Base-by-base conservation (phyloP, 768 basidiomycete species). In the Boletus bicolor region DNA sequence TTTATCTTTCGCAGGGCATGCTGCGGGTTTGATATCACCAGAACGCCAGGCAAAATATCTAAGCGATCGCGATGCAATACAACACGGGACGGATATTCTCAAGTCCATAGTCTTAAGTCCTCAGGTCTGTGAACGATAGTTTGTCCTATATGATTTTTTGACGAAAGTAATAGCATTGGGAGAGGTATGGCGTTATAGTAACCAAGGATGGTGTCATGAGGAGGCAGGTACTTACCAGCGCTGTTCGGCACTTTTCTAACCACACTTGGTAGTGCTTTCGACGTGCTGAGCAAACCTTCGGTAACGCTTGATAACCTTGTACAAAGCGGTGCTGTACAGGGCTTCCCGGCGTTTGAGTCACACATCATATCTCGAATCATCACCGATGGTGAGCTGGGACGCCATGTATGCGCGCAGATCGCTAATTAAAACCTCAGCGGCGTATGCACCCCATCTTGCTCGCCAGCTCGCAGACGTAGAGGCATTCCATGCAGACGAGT, bases 391-490 rank as follows among this genome's bases (percentile, higher is more conserved):
- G 57, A 53, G 75, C 64, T 9, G 17, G 32, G 44, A 17, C 6
- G 17, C 12, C 36, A 10, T 46, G 32, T 34, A 46, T 53, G 44
- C n/a, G 21, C 5, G 38, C 21, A 36, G 24, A 42, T 48, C 3
- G 28, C 48, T 64, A 24, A 64, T n/a, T 11, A 1, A 14, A 10
- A 24, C 50, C n/a, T 28, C 51, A 89, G 87, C 82, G 0, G 77
- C 74, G 41, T 91, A 91, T 60, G 74, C 75, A 35, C 77, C 80
- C 0, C 84, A 89, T 62, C 75, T 92, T 5, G 63, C 69, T 15
- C 83, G 93, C 6, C 93, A 95, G 75, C 77, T 79, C 47, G 87
- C 86, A 2, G 91, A 95, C 64, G 69, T 95, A 5, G 79, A 79
- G 1, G 75, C 79, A 12, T 95, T 94, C 73, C 75, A 83, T 62